Conservation (phyloP, 331 rosid species). For the Rosa hybrid region DNA sequence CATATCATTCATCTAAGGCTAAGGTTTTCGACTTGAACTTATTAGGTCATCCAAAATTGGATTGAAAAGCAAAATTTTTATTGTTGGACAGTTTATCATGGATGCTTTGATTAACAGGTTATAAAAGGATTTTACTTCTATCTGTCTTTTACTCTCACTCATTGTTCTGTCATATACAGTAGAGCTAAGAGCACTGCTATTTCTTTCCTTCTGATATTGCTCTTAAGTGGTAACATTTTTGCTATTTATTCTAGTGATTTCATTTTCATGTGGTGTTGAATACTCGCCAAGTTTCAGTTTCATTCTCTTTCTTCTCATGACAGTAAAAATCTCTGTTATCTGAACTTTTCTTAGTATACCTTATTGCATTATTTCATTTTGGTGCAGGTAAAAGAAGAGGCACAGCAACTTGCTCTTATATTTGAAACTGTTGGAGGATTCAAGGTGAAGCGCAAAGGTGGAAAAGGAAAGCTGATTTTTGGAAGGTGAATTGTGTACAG, state of each 20-base stretch:
- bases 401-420: slow-evolving; percentile 79
- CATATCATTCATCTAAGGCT: not conserved
- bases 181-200: slow-evolving; percentile 1
- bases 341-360: not conserved
- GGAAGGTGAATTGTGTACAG: slow-evolving; percentile 58
- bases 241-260: not conserved
- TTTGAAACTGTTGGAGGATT: slow-evolving; percentile 92
- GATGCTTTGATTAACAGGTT: not conserved
- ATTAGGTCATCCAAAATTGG: not conserved
- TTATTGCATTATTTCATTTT: slow-evolving; percentile 16
- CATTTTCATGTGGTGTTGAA: not conserved
- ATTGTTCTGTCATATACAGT: slow-evolving; percentile 5
- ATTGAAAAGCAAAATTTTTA: not conserved
- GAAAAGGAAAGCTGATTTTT: slow-evolving; percentile 92
- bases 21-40: not conserved
- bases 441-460: slow-evolving; percentile 97
- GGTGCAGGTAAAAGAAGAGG: slow-evolving; percentile 89
- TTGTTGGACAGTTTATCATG: not conserved
- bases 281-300: not conserved
- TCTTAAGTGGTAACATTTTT: not conserved
- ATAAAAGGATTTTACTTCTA: not conserved
- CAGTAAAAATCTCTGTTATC: not conserved
- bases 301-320: not conserved
- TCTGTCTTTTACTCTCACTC: not conserved
- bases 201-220: not conserved